Evolutionary conservation across 176 grass and related monocot species (phyloP), one percentile per base, ranked within the genome.

Genomic region (Pontederia paniculata): DNA sequence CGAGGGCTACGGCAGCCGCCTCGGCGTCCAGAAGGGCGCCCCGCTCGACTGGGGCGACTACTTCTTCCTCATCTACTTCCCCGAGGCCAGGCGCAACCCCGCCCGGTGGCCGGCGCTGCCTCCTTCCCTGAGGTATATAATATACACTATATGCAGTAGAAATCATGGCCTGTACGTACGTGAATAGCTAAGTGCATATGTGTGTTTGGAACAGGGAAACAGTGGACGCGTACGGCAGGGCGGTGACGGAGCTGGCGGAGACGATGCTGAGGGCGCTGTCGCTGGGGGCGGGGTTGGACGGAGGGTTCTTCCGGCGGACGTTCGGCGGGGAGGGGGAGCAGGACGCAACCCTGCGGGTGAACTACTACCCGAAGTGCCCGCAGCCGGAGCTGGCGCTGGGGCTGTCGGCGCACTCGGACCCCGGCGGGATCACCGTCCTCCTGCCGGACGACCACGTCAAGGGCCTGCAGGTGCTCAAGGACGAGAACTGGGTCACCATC

Each of bases 1-100:
- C 46, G 73, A 76, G 57, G 73, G 73, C 45, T 76, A 76, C 55
- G 73, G 73, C 16, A 67, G 60, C 47, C 73, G 63, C 9, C 63
- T 76, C 23, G 63, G 63, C 8, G 65, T 66, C 5, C 17, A 52
- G 31, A 65, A 65, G 59, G 63, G 65, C 17, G 73, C 50, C 50
- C 41, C 21, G 21, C 63, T 66, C 4, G 63, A 65, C 23, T 76
- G 63, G 73, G 62, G 63, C 8, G 73, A 68, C 54, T 76, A 66
- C 62, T 67, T 52, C 48, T 76, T 54, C 62, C 73, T 66, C 23
- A 5, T 41, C 9, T 44, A 68, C 23, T 52, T 42, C 15, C 73
- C 73, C 0, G 23, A 5, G 20, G 22, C 73, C 45, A 3, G 14
- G 22, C 12, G 9, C 2, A 57, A 23, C 45, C 25, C 42, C 10